Evolutionary conservation across 805 yeast genomes (phyloP), one percentile per base, ranked within the genome.

Genomic region (Cyberlindnera sargentensis): DNA sequence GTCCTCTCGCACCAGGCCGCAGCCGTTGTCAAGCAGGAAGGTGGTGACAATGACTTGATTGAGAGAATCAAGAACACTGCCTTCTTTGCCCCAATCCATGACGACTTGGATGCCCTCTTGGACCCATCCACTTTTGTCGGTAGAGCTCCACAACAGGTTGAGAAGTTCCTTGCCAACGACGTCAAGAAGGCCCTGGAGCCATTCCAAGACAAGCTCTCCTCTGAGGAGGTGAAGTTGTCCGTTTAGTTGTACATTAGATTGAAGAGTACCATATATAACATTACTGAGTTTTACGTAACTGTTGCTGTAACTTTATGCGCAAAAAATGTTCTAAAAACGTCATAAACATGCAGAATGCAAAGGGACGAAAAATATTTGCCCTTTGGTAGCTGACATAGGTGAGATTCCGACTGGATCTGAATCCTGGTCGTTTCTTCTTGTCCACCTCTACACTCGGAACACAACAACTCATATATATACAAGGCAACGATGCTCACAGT

Each of bases 81-180:
- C 47, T 90, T 87, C 72, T 90, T 90, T 71, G 70, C 78, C 63
- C 99, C 99, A 47, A 83, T 93, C 54, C 86, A 95, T 86, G 68
- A 60, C 45, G 88, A 93, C 40, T 75, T 93, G 60, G 96, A 85
- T 47, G 50, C 67, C 24, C 75, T 93, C 57, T 77, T 93, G 58
- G 90, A 91, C 57, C 98, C 99, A 50, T 70, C 83, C 23, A 93
- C 99, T 30, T 93, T 93, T 64, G 95, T 90, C 39, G 99, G 99
- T 57, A 86, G 99, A 67, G 99, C 99, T 44, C 98, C 98, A 36
- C 84, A 90, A 68, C 99, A 93, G 72, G 88, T 95, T 45, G 96
- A 84, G 65, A 91, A 90, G 68, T 93, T 93, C 61, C 82, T 93
- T 53, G 76, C 78, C 46, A 77, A 75, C 45, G 95, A 91, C 47